phyloP scores from a whole-genome alignment of 495 filamentous ascomycete species.

The Hyaloscypha variabilis region DNA sequence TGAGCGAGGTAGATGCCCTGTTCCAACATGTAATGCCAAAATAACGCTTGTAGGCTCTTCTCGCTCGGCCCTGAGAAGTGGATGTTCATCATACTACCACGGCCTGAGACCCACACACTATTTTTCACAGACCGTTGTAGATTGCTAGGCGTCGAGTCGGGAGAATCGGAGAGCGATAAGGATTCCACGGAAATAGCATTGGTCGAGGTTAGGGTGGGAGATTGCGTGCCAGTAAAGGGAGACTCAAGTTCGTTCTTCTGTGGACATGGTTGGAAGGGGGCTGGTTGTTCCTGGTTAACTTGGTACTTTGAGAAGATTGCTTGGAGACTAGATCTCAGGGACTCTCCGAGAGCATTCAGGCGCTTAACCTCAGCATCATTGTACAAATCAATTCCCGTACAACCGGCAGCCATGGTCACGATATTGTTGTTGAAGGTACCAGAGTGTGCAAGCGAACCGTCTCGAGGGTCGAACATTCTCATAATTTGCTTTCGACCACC shows the following conservation, averaged over 20 bases:
- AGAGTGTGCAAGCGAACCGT: slow-evolving; percentile 46
- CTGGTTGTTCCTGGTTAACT: background rate
- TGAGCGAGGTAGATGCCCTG: slow-evolving; percentile 35
- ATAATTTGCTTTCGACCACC: slow-evolving; percentile 56
- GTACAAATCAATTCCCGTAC: slow-evolving; percentile 46
- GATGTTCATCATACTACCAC: slow-evolving; percentile 47
- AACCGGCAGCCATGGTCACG: slow-evolving; percentile 58
- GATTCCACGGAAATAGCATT: slow-evolving; percentile 29
- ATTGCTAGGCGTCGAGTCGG: background rate
- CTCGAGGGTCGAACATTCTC: slow-evolving; percentile 49
- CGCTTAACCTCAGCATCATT: slow-evolving; percentile 39
- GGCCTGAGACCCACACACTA: slow-evolving; percentile 38
- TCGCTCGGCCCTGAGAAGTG: slow-evolving; percentile 37
- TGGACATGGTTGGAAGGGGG: background rate
- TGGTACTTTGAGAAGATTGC: slow-evolving; percentile 2
- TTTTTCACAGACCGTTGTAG: background rate
- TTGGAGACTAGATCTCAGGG: slow-evolving; percentile 5
- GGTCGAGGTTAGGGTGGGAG: background rate
- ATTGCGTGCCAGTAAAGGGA: background rate
- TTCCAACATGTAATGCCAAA: slow-evolving; percentile 36
- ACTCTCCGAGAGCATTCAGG: slow-evolving; percentile 44
- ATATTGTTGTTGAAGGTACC: slow-evolving; percentile 74
- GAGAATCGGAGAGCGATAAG: background rate
- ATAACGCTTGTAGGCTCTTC: slow-evolving; percentile 25
- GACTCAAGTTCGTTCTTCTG: slow-evolving; percentile 7